phyloP scores from a whole-genome alignment of 805 yeast species.

The Ogataea salicorniae region DNA sequence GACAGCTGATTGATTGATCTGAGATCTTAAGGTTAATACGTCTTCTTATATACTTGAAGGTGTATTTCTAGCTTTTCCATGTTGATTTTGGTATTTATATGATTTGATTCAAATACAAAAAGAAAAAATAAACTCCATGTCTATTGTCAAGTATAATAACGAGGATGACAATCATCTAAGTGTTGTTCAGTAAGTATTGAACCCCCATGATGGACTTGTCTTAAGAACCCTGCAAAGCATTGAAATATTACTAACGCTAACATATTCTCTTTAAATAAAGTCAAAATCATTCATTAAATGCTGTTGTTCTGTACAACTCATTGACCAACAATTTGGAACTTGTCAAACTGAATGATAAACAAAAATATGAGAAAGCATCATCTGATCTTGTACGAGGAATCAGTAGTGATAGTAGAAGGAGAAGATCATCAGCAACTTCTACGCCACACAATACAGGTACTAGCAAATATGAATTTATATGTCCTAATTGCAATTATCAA shows the following conservation, averaged over 20 bases:
- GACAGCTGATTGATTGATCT: no score
- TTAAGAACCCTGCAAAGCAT: not conserved
- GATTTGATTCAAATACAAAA: no score
- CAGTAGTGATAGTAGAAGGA: not conserved
- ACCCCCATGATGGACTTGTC: no score
- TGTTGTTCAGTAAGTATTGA: slow-evolving; percentile 12
- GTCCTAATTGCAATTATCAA: slow-evolving; percentile 28
- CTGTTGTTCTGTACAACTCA: slow-evolving; percentile 28
- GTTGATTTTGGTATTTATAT: no score
- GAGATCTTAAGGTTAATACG: no score
- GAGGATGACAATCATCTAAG: slow-evolving; percentile 11
- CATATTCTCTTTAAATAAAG: slow-evolving; percentile 4
- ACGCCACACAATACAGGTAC: not conserved
- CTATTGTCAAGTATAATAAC: slow-evolving; percentile 13
- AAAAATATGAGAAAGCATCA: not conserved
- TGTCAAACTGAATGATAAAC: slow-evolving; percentile 14
- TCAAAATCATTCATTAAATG: slow-evolving; percentile 20
- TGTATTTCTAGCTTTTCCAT: no score
- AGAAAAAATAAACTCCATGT: slow-evolving; percentile 9
- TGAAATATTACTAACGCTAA: slow-evolving; percentile 3
- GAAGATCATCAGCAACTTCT: slow-evolving; percentile 8
- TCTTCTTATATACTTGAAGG: no score
- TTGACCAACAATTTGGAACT: slow-evolving; percentile 24
- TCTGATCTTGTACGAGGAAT: no score
- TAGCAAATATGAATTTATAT: slow-evolving; percentile 14